Evolutionary conservation across 192 early-diverging fungal genomes (phyloP), one percentile per base, ranked within the genome.

Genomic region (Spinellus fusiger): DNA sequence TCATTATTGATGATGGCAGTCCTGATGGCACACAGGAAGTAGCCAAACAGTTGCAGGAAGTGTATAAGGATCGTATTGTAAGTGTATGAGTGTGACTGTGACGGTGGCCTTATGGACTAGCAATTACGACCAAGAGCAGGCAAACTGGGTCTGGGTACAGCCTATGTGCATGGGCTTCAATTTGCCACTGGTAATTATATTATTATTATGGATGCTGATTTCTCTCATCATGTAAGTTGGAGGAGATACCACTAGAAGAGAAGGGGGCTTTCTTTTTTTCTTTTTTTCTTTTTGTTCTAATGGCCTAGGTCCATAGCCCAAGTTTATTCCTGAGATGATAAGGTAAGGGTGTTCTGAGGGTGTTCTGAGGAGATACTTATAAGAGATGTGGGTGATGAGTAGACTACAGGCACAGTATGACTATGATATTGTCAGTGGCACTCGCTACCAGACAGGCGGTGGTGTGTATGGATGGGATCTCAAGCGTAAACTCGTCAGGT

Each of bases 381-480:
- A 23, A 22, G n/a, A 23, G 1, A 16, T 49, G 34, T 46, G 27
- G 1, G n/a, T 3, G 3, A n/a, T 28, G 28, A 9, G 16, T 73
- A 86, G 84, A 38, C 65, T 88, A 54, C 96, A 98, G 71, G 81
- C 86, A 68, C 65, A 88, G 57, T 67, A 84, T 64, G 84, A 98
- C 71, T 86, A 82, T 59, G 96, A 98, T 70, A 84, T 98, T 49
- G 92, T 97, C 27, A 96, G 92, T 32, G 96, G 96, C 22, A 96
- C 96, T 1, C 87, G 96, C 53, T 98, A 98, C 67, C 70, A 73
- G 27, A 55, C 75, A 20, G 89, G 90, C 54, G 96, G 94, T 33
- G 93, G 91, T 59, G 96, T 98, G n/a, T 88, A 97, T 62, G 96
- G 96, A 22, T 98, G 96, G 96, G 90, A 96, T 62, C 77, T 98